Evolutionary conservation across 2,329 filamentous ascomycete species (phyloP).

Genomic region (Aspergillus terreus): DNA sequence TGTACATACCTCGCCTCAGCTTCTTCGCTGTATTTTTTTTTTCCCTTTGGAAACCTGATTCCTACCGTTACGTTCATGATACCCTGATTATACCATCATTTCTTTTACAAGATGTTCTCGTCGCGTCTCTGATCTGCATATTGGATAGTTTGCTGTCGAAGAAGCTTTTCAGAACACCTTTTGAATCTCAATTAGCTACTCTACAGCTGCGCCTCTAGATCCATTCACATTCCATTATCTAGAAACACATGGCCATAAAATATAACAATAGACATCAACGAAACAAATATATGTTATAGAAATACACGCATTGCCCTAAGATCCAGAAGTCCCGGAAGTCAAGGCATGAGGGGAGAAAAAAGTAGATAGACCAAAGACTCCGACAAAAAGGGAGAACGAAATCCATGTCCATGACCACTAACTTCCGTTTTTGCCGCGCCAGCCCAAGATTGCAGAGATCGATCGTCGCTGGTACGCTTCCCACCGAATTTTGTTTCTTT

Average conservation of each 20-base stretch:
- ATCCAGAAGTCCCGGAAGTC: slow-evolving; percentile 19
- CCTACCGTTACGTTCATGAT: too few relatives aligned
- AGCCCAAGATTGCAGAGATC: slow-evolving; percentile 1
- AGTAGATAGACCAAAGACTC: slow-evolving; percentile 12
- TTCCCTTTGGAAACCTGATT: too few relatives aligned
- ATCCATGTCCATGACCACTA: slow-evolving; percentile 9
- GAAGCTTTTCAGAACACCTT: too few relatives aligned
- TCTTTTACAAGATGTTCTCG: too few relatives aligned
- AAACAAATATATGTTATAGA: slow-evolving; percentile 29
- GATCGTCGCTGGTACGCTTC: background rate
- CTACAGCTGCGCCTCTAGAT: background rate
- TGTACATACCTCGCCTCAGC: too few relatives aligned
- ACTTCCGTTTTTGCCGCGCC: slow-evolving; percentile 10
- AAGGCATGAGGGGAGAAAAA: slow-evolving; percentile 19
- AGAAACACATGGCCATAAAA: slow-evolving; percentile 22
- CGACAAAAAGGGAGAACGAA: slow-evolving; percentile 11
- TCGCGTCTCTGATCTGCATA: too few relatives aligned
- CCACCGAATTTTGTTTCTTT: background rate
- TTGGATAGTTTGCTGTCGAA: too few relatives aligned
- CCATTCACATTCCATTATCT: slow-evolving; percentile 27
- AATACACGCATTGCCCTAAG: slow-evolving; percentile 33
- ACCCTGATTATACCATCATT: too few relatives aligned
- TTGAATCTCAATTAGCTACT: background rate
- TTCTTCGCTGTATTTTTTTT: too few relatives aligned
- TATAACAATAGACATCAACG: slow-evolving; percentile 17